Evolutionary conservation across 2,329 filamentous ascomycete species (phyloP).

Genomic region (Chalaropsis ovoidea): DNA sequence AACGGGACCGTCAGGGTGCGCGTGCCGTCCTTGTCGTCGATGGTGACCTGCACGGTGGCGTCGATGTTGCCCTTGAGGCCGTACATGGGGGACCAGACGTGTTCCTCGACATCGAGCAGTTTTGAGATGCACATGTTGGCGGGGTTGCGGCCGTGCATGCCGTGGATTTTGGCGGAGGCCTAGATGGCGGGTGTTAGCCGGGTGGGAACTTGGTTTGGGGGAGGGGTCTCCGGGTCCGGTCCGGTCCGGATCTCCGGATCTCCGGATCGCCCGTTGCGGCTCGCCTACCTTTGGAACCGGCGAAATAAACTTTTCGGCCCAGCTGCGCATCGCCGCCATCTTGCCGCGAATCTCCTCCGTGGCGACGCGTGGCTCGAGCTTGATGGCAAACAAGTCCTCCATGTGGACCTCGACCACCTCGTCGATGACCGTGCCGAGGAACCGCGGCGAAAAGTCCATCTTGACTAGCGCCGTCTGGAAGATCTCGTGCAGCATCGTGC

Average conservation of each 20-base stretch:
- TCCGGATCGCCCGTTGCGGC: no score
- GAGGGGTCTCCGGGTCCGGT: no score
- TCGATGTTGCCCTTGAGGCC: conserved; percentile 97
- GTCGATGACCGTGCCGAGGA: conserved; percentile 56
- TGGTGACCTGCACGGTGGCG: conserved; percentile 81
- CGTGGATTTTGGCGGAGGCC: conserved; percentile 63
- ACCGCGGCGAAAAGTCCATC: conserved; percentile 68
- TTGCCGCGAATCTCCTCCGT: conserved; percentile 73
- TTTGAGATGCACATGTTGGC: conserved; percentile 82
- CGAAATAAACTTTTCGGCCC: conserved; percentile 74
- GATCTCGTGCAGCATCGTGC: conserved; percentile 85
- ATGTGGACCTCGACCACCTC: conserved; percentile 64
- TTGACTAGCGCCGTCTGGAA: conserved; percentile 82
- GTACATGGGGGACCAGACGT: conserved; percentile 96
- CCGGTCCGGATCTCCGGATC: no score
- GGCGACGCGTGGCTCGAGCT: conserved; percentile 61
- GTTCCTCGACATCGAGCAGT: conserved; percentile 90
- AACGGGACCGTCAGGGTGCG: conserved; percentile 78
- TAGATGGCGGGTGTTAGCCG: conserved; percentile 31
- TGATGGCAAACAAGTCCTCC: conserved; percentile 82
- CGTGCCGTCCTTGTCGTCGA: conserved; percentile 57
- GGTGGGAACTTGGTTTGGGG: no score
- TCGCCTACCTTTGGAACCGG: conserved; percentile 53
- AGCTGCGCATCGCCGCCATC: conserved; percentile 67
- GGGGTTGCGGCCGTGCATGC: conserved; percentile 59